A percentile compares a stretch with the other conserved stretches of the same genome.
phyloP scores from a whole-genome alignment of 2,329 filamentous ascomycete genomes.

The Thelonectria rubi region DNA sequence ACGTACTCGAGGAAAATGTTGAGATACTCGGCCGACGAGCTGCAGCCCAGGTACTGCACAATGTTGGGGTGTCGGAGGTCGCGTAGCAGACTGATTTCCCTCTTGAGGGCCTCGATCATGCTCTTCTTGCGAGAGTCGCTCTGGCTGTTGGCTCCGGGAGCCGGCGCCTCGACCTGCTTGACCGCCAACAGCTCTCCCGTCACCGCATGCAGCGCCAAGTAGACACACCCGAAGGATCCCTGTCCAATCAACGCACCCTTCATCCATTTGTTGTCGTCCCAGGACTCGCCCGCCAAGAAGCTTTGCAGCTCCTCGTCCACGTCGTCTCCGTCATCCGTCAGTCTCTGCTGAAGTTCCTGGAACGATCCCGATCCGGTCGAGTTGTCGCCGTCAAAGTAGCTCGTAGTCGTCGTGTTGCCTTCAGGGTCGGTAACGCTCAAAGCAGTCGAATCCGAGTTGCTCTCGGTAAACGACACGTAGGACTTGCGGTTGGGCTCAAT shows the following conservation, averaged over 20 bases:
- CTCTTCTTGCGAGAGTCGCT: conserved; percentile 92
- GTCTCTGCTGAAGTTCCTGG: conserved; percentile 83
- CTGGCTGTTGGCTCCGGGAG: conserved; percentile 77
- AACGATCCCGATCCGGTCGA: conserved; percentile 78
- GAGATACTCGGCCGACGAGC: conserved; percentile 87
- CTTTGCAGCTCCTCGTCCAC: conserved; percentile 88
- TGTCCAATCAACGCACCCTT: conserved; percentile 97
- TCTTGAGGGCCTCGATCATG: conserved; percentile 97
- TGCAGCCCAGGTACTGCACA: conserved; percentile 96
- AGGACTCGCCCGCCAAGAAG: conserved; percentile 91
- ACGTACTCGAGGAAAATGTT: conserved; percentile 99
- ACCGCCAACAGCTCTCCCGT: conserved; percentile 98
- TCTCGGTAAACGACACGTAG: conserved; percentile 88
- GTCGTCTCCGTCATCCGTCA: conserved; percentile 92
- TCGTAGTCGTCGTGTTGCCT: conserved; percentile 73
- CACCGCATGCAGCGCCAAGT: conserved; percentile 91
- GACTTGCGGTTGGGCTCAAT: conserved; percentile 91
- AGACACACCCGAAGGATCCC: conserved; percentile 95
- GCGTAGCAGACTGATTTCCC: conserved; percentile 92
- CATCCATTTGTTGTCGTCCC: conserved; percentile 99
- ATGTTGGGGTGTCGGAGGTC: conserved; percentile 97
- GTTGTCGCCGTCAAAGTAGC: conserved; percentile 85
- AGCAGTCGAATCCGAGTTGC: conserved; percentile 74
- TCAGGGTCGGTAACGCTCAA: conserved; percentile 82
- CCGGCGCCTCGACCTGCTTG: conserved; percentile 95